Conservation (phyloP, 2,329 filamentous ascomycete species). For the Ceratocystiopsis sp. region DNA sequence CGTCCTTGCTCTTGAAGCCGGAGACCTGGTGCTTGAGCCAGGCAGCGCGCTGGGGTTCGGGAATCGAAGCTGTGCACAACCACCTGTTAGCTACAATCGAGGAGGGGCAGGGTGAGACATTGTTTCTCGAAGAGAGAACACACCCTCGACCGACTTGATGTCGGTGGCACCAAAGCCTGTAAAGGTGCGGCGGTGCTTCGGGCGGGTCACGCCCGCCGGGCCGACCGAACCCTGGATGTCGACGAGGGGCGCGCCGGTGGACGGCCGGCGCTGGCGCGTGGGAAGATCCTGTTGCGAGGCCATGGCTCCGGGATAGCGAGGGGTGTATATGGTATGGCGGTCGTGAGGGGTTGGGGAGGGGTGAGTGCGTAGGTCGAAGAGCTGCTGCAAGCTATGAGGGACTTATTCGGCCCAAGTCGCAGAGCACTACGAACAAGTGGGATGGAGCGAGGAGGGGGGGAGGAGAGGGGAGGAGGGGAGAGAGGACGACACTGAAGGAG, state of each 20-base stretch:
- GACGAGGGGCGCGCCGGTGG: constrained; percentile 64
- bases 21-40: constrained; percentile 48
- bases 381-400: no score
- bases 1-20: constrained; percentile 62
- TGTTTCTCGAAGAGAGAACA: neutral
- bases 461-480: no score
- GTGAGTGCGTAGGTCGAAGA: no score
- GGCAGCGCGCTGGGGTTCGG: constrained; percentile 70
- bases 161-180: constrained; percentile 83
- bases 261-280: constrained; percentile 61
- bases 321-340: no score
- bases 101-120: neutral
- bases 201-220: constrained; percentile 68
- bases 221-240: constrained; percentile 75
- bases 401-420: no score
- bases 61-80: constrained; percentile 46
- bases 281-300: constrained; percentile 17
- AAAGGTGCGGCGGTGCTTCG: constrained; percentile 94
- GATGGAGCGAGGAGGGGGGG: no score
- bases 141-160: constrained; percentile 84
- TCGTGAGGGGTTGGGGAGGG: no score
- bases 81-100: neutral
- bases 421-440: no score
- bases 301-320: no score
- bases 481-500: no score